Evolutionary conservation across 805 yeast species (phyloP).

Genomic region (Helenozyma baotianmanensis): DNA sequence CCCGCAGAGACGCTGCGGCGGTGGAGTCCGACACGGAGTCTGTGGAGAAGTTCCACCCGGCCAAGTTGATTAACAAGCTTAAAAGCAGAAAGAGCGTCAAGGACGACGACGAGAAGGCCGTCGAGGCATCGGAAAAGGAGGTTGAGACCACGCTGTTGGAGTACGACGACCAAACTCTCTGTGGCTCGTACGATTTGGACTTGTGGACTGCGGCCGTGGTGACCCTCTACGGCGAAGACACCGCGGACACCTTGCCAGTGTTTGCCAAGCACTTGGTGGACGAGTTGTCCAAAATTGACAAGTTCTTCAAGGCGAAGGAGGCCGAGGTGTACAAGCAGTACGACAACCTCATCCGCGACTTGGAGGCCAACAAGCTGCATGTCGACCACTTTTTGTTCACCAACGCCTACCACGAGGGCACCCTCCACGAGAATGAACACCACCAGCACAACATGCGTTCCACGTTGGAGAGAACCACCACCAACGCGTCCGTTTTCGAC

Average conservation of each 20-base stretch:
- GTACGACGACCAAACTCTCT: slow-evolving; percentile 15
- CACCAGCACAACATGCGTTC: slow-evolving; percentile 17
- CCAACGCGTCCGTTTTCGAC: slow-evolving; percentile 25
- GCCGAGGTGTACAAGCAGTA: slow-evolving; percentile 41
- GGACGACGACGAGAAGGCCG: slow-evolving; percentile 1
- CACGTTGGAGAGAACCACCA: slow-evolving; percentile 19
- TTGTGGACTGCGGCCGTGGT: slow-evolving; percentile 11
- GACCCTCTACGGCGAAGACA: slow-evolving; percentile 4
- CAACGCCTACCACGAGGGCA: slow-evolving; percentile 21
- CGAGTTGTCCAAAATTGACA: slow-evolving; percentile 51
- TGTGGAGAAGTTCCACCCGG: slow-evolving; percentile 10
- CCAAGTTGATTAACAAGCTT: slow-evolving; percentile 18
- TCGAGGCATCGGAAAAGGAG: slow-evolving; percentile 3
- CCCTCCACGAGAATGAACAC: slow-evolving; percentile 17
- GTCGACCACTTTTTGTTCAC: slow-evolving; percentile 25
- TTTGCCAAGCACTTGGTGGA: slow-evolving; percentile 43
- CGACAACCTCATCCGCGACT: slow-evolving; percentile 44
- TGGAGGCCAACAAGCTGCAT: slow-evolving; percentile 28
- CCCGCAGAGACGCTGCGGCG: slow-evolving; percentile 1
- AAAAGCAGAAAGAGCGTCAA: slow-evolving; percentile 9
- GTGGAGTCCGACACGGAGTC: slow-evolving; percentile 4
- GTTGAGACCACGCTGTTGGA: slow-evolving; percentile 12
- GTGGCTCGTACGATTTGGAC: slow-evolving; percentile 13
- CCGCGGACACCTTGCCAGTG: slow-evolving; percentile 30
- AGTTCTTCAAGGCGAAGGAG: slow-evolving; percentile 47